Base-by-base conservation (phyloP, 768 basidiomycete species). In the Mycena epipterygia region DNA sequence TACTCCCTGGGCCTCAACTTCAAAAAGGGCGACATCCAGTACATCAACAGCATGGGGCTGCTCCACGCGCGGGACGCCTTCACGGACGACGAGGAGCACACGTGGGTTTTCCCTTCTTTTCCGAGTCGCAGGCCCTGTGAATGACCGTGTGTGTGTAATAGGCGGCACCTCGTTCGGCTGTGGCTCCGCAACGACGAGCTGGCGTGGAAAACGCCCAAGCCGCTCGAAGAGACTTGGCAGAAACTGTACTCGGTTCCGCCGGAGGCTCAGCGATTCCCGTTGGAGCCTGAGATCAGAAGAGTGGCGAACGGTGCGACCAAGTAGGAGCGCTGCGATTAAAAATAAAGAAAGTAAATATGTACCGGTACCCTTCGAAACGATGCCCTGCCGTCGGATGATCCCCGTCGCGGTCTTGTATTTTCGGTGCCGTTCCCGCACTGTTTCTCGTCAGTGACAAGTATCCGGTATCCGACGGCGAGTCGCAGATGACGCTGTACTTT, bases 21-120 rank as follows among this genome's bases (percentile, higher is more conserved):
- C 78, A 79, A 84, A 73, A 86, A 86, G 70, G 85, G 85, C 42
- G 85, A 86, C 68, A 85, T 86, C 37, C 85, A 86, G 70, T 86
- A 85, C 73, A 85, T 86, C 76, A 86, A 86, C 71, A 85, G 81
- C 66, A 68, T 86, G 70, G 81, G 84, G 0, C 68, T 86, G 49
- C 76, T 86, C 55, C 85, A 86, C 71, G 84, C 84, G 16, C 71
- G 85, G 61, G 85, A 86, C 68, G 84, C 78, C 12, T 86, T 86
- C 70, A 71, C 75, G 37, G 85, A 86, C 71, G 81, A 81, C 56
- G 74, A 76, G n/a, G 78, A 83, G 69, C 80, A 85, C 59, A 82
- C 80, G 85, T 85, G 68, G 70, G 84, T 81, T 14, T 68, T 68
- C 8, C 39, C n/a, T 39, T 30, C 21, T 57, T 53, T 62, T 55